Evolutionary conservation across 805 yeast genomes (phyloP), one percentile per base, ranked within the genome.

Genomic region (Lipomyces yamadae): DNA sequence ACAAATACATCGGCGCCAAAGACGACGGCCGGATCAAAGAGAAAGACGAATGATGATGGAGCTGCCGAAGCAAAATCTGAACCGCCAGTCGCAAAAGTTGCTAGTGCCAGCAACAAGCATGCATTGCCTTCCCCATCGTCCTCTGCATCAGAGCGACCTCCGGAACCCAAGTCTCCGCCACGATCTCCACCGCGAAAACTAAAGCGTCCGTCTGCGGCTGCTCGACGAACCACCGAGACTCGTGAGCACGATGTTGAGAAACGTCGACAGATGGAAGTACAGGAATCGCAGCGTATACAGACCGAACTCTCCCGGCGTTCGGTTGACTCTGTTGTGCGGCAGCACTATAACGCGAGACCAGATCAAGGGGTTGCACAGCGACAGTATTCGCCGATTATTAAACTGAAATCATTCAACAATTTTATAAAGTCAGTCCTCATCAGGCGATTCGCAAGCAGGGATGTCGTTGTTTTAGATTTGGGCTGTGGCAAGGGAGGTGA

Each of bases 401-500:
- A 90, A 73, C 81, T 95, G 69, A 83, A 98, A 68, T 88, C 90
- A 72, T 95, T 92, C 83, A 95, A 95, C 78, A 95, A 95, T 76
- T 90, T 93, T 67, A 89, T 95, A 74, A 95, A 95, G 75, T 90
- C 91, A 76, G 90, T 92, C 74, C 79, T 94, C 7, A 87, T 95
- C 62, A 88, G 89, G 64, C 90, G 89, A 72, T 88, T 82, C 77
- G 86, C 88, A 1, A 80, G 80, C 45, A 80, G 81, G 57, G 79
- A 85, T 68, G 83, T 84, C 53, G 82, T 84, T 29, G 92, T 89
- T 0, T 79, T 95, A 24, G 99, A 95, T 75, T 78, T 94, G 64
- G 97, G 97, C 15, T 93, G 98, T 78, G 99, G 99, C 13, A 96
- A 95, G 77, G 99, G 99, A 61, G 99, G 99, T 34, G 99, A 95